These are phyloP conservation scores for Chrysoporthe puriensis DNA, from an alignment of 2,329 filamentous ascomycete species.

Conservation along the genomic window DNA sequence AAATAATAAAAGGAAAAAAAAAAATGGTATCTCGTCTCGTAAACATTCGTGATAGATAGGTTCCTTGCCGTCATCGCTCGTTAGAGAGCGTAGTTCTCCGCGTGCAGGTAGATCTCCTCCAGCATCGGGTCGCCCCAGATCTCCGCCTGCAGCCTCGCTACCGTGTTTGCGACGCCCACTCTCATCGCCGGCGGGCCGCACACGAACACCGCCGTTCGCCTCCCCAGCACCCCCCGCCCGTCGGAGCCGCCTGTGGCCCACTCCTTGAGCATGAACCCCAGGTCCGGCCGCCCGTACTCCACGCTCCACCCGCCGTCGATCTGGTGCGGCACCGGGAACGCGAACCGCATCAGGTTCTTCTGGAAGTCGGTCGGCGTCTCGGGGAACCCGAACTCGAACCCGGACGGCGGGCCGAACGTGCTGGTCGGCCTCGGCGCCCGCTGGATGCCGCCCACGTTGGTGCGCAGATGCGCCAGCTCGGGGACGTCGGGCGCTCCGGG, in stretches of 20 bases:
- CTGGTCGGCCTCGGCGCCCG: conserved; percentile 53
- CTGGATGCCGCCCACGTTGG: conserved; percentile 39
- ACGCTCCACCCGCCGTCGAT: conserved; percentile 84
- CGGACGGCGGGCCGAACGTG: conserved; percentile 62
- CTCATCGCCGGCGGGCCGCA: conserved; percentile 89
- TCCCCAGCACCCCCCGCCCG: conserved; percentile 72
- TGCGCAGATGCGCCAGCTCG: conserved; percentile 62
- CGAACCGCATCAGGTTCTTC: conserved; percentile 87
- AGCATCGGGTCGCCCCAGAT: conserved; percentile 79
- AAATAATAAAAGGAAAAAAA: not conserved
- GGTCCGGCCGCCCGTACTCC: conserved; percentile 87
- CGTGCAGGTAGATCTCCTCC: conserved; percentile 92
- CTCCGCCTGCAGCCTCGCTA: conserved; percentile 78
- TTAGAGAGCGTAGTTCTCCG: conserved; percentile 91
- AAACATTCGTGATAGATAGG: not conserved
- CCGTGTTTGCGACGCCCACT: conserved; percentile 82
- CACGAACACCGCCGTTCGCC: conserved; percentile 86
- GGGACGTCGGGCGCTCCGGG: conserved; percentile 44
- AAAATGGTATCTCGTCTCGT: conserved; percentile 25
- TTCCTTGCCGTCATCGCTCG: no score
- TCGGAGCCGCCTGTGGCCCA: conserved; percentile 74
- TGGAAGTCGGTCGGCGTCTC: conserved; percentile 85
- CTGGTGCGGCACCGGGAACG: conserved; percentile 72
- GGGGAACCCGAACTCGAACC: conserved; percentile 82
- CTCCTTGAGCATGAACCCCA: conserved; percentile 83